These are phyloP conservation scores for Epithele typhae DNA, from an alignment of 768 basidiomycete species.

Conservation along the genomic window DNA sequence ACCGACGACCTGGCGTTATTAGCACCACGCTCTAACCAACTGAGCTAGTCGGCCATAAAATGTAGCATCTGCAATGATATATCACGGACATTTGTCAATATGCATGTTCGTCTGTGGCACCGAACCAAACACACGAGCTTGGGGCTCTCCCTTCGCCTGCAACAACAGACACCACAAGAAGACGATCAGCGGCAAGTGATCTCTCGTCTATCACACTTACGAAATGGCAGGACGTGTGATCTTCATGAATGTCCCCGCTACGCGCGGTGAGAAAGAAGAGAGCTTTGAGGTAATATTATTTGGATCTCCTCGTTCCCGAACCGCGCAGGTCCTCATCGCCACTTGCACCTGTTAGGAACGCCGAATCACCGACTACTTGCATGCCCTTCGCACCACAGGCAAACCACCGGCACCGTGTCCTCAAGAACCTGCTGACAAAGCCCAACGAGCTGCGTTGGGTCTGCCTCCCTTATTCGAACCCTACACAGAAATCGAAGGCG, in stretches of 20 bases:
- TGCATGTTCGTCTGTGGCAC: too few species aligned
- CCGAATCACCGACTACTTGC: constrained; percentile 50
- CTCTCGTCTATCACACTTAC: neutral
- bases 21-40: constrained; percentile 93
- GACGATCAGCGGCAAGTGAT: neutral
- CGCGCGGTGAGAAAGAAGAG: constrained; percentile 10
- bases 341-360: constrained; percentile 51
- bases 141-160: too few species aligned
- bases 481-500: constrained; percentile 9
- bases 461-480: constrained; percentile 53
- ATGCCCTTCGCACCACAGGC: constrained; percentile 42
- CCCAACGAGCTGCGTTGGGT: constrained; percentile 39
- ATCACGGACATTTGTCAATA: neutral
- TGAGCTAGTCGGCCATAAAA: constrained; percentile 77
- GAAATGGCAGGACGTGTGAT: constrained; percentile 4
- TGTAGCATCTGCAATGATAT: neutral
- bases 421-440: constrained; percentile 39
- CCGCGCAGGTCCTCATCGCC: too few species aligned
- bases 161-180: neutral
- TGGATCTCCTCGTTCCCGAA: neutral
- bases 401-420: constrained; percentile 46
- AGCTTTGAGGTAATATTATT: constrained; percentile 23
- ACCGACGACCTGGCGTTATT: constrained; percentile 39
- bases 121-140: neutral
- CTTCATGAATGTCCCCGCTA: constrained; percentile 19